Base-by-base conservation (phyloP, 306 rosid species). In the Trifolium fragiferum region DNA sequence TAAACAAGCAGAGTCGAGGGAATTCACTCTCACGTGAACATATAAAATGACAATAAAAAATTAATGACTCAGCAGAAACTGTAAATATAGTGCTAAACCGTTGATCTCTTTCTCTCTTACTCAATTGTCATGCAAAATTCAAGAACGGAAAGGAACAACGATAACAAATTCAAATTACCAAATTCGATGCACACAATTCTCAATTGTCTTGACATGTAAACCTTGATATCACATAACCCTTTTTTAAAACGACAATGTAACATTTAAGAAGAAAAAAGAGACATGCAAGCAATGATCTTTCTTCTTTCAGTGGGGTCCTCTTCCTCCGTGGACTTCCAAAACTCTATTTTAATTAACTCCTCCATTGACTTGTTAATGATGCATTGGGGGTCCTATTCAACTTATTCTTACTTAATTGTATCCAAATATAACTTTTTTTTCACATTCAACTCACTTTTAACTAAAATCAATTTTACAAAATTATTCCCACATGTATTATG, bases 101-200 rank as follows among this genome's bases (percentile, higher is more conserved):
- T 49, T 68, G 40, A 66, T 66, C 55, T 68, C 20, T 47, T 15
- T 49, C 73, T 15, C 10, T 68, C 60, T 68, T 47, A 27, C 37
- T 49, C 37, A 30, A 27, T 20, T 23, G 18, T 15, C 60, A 68
- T 49, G 61, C 16, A 32, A 68, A 49, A 68, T 44, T 68, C 61
- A 68, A 49, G 73, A 68, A 10, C 27, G 27, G 43, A 49, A 10
- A 47, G 16, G 27, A 49, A 9, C 30, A 37, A 14, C 33, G 10
- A 27, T 49, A 1, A 8, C 25, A 25, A 68, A 37, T 68, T 47
- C 60, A 47, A 21, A 13, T 47, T 10, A 68, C 10, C 11, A 15
- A 16, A n/a, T n/a, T 37, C n/a, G 13, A 49, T 49, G 55, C 55
- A 49, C 6, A 49, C 55, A 49, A 49, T 49, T 20, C 20, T 6